Base-by-base conservation (phyloP, 169 alveolate species). In the Plasmodium coatneyi region DNA sequence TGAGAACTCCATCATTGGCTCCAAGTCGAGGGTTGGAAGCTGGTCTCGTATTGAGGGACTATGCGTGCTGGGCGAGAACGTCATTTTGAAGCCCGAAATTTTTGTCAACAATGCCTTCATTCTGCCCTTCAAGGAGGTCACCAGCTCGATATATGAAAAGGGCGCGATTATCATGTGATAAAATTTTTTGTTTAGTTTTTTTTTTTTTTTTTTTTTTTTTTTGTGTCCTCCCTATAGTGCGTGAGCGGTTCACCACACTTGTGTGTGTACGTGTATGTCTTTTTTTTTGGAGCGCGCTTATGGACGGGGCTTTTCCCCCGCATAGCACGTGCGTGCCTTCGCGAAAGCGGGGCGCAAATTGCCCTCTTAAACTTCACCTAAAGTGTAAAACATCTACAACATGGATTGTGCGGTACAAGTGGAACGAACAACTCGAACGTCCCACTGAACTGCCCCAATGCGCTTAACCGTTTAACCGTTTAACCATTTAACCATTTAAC, bases 21-120 rank as follows among this genome's bases (percentile, higher is more conserved):
- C 99, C 98, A 94, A 97, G 82, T 96, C 98, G 12, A 92, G 92
- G 36, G 94, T 99, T 71, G 99, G 99, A 30, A 97, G 96, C 80
- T 99, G 99, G 99, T 98, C 96, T 16, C 96, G 99, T 71, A 96
- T 98, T 30, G 99, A 98, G 84, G 99, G 98, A 10, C 92, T 98
- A n/a, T 91, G 99, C 76, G 99, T 98, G 32, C 93, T 98, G 39
- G 99, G 99, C 30, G 99, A 98, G 95, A 98, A 97, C 95, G 99
- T 99, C 70, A 82, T 95, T 49, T 84, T 99, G 16, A 96, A 95
- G 83, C 98, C 98, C 79, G 99, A 98, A 92, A 87, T 98, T 34
- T 97, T 86, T 91, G 93, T 98, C 19, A 98, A 98, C 91, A 98
- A 98, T 72, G 96, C 98, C 41, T 96, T 96, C 83, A 96, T 98